These are phyloP conservation scores for Hericium coralloides DNA, from an alignment of 768 basidiomycete species.

Conservation along the genomic window DNA sequence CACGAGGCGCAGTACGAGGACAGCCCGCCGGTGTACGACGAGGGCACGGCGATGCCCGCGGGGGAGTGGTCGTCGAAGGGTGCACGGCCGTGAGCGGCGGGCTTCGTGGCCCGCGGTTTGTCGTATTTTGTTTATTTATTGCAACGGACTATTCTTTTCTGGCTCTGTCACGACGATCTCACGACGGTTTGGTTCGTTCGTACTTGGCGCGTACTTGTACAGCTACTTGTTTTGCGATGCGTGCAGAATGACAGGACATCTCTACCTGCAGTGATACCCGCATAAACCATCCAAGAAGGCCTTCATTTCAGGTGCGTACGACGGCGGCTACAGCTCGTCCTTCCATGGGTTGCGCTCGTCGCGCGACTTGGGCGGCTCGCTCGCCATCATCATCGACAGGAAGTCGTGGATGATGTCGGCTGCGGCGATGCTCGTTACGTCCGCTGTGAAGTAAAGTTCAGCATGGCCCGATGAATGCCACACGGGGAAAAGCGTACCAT, in stretches of 20 bases:
- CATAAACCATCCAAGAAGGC: background rate
- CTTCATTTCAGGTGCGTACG: background rate
- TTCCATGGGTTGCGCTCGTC: conserved; percentile 12
- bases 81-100: background rate
- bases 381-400: conserved; percentile 47
- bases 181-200: conserved; percentile 24
- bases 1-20: conserved; percentile 32
- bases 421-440: conserved; percentile 60
- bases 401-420: conserved; percentile 66
- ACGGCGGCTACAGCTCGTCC: conserved; percentile 20
- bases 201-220: background rate
- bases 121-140: background rate
- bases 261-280: background rate
- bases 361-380: conserved; percentile 28
- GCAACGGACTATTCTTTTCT: background rate
- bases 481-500: conserved; percentile 31
- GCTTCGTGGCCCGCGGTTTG: too few relatives aligned
- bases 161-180: background rate
- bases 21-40: conserved; percentile 49
- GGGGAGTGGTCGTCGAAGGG: conserved; percentile 33
- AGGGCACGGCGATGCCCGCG: conserved; percentile 32
- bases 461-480: background rate
- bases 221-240: background rate
- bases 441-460: conserved; percentile 30
- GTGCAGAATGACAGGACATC: background rate